These are phyloP conservation scores for Phallus indusiatus DNA, from an alignment of 768 basidiomycete genomes.

Conservation along the genomic window DNA sequence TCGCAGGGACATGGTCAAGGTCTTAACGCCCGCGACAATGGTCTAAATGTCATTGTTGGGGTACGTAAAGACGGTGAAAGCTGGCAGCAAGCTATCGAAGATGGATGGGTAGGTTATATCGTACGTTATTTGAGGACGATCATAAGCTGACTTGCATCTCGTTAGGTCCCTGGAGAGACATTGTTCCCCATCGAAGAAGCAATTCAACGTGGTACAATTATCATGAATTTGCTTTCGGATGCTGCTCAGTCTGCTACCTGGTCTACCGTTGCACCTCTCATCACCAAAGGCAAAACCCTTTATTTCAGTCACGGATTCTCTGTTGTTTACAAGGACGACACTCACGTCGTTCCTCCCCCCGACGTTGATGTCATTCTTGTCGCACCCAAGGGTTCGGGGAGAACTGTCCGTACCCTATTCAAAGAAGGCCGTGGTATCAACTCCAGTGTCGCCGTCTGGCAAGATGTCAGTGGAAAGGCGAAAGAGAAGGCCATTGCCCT, in stretches of 20 bases:
- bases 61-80: slow-evolving; percentile 95
- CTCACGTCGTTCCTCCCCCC: slow-evolving; percentile 80
- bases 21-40: slow-evolving; percentile 97
- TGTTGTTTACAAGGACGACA: slow-evolving; percentile 95
- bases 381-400: slow-evolving; percentile 97
- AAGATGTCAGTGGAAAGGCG: slow-evolving; percentile 97
- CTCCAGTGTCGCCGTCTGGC: slow-evolving; percentile 89
- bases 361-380: slow-evolving; percentile 99
- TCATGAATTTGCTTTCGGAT: slow-evolving; percentile 99
- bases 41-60: slow-evolving; percentile 96
- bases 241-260: slow-evolving; percentile 98
- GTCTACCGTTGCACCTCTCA: slow-evolving; percentile 80
- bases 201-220: slow-evolving; percentile 89
- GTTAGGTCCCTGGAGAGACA: slow-evolving; percentile 87
- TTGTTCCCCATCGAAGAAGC: slow-evolving; percentile 98
- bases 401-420: slow-evolving; percentile 98
- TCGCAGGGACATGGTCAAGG: slow-evolving; percentile 99
- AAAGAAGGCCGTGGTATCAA: slow-evolving; percentile 99
- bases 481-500: slow-evolving; percentile 94
- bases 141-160: slow-evolving; percentile 1
- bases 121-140: not conserved
- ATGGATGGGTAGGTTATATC: slow-evolving; percentile 71
- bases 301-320: slow-evolving; percentile 99
- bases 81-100: slow-evolving; percentile 91
- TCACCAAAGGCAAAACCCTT: slow-evolving; percentile 99